Evolutionary conservation across 768 basidiomycete genomes (phyloP), one percentile per base, ranked within the genome.

Genomic region (Suillus paluster): DNA sequence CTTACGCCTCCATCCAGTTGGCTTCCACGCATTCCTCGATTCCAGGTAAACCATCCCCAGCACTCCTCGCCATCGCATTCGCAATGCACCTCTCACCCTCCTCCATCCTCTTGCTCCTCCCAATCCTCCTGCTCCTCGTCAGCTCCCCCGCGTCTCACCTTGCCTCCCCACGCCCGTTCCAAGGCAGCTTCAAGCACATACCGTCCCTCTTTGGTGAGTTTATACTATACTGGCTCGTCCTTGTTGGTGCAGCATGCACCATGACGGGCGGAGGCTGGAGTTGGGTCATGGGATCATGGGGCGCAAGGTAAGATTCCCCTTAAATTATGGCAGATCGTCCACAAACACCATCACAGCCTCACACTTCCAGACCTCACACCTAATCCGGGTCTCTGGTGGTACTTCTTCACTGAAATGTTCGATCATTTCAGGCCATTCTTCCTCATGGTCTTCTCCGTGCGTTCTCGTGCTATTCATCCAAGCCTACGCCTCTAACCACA

Each of bases 341-440:
- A 12, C 15, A 39, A 55, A 39, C 17, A 25, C 23, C 66, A 10
- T 64, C 34, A 55, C 58, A 98, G 96, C 50, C 69, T 97, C 25
- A 85, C 84, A 21, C 84, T 97, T 10, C 91, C 92, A 2, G 96
- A 97, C 71, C 76, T 99, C 64, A 95, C 94, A 10, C 97, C 97
- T 0, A 99, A 96, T 67, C 87, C 92, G 5, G 97, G 97, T 2
- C 77, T 98, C 33, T 95, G 95, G 92, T 99, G 97, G 97, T 99
- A 99, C 75, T 99, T 99, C 79, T 98, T 99, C 78, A 98, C 95
- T 12, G 97, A 99, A 73, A 98, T 98, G 92, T 99, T 99, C 65
- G 97, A 98, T 71, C 92, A 99, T 72, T 99, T 98, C 81, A 81
- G 97, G 34, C 86, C 90, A 5, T 98, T 98, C 78, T 99, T 97